These are phyloP conservation scores for Anthoceros angustus DNA, from an alignment of 225 moss, liverwort and hornwort genomes.

Conservation along the genomic window DNA sequence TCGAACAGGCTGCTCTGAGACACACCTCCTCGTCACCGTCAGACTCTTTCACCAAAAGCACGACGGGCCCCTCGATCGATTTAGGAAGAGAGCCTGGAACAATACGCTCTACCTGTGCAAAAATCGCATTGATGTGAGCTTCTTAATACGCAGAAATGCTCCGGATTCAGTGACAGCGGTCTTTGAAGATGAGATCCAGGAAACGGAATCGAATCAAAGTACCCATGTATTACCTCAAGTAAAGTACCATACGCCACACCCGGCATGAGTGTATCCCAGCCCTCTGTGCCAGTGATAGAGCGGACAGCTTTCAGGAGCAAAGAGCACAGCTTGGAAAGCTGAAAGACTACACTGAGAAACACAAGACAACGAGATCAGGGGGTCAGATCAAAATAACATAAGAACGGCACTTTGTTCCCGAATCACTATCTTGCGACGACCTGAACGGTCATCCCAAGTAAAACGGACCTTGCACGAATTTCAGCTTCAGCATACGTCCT, in stretches of 20 bases:
- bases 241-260: slow-evolving; percentile 58
- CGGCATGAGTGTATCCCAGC: slow-evolving; percentile 86
- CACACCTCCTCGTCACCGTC: slow-evolving; percentile 86
- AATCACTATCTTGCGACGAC: too few relatives aligned
- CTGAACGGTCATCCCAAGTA: not conserved
- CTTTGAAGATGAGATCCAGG: too few relatives aligned
- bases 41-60: slow-evolving; percentile 73
- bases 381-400: not conserved
- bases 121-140: not conserved
- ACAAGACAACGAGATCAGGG: not conserved
- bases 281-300: slow-evolving; percentile 50
- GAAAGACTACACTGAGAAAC: slow-evolving; percentile 55
- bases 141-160: not conserved
- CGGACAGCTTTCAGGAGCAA: slow-evolving; percentile 75
- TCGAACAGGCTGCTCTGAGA: too few relatives aligned
- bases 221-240: slow-evolving; percentile 16
- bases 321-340: slow-evolving; percentile 74
- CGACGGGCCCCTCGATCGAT: slow-evolving; percentile 42
- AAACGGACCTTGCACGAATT: slow-evolving; percentile 56
- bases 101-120: slow-evolving; percentile 50
- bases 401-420: not conserved
- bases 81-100: slow-evolving; percentile 60
- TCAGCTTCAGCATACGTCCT: slow-evolving; percentile 82
- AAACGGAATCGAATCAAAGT: not conserved
- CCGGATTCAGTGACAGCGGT: too few relatives aligned